Evolutionary conservation across 148 eudicot genomes (phyloP).

Genomic region (Pharnaceum exiguum): DNA sequence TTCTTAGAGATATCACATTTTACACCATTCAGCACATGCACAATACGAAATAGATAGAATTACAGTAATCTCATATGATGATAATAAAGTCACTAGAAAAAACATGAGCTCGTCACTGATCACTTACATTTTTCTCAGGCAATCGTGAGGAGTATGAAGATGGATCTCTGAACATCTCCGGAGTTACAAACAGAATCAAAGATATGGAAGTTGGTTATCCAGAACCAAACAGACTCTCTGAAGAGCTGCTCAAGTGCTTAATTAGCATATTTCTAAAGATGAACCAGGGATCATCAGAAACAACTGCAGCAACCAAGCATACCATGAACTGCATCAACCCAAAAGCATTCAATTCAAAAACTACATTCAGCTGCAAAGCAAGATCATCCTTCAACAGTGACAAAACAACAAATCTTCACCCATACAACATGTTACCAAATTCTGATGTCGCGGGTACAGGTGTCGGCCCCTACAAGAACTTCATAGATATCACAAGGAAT

Average conservation of each 20-base stretch:
- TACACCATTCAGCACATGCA: too few relatives aligned
- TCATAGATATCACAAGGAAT: constrained; percentile 53
- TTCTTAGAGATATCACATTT: too few relatives aligned
- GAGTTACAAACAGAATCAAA: constrained; percentile 19
- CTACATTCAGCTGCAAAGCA: constrained; percentile 51
- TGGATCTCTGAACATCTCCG: constrained; percentile 25
- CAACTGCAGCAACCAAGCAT: constrained; percentile 37
- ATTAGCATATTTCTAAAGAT: constrained; percentile 59
- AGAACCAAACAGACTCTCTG: constrained; percentile 71
- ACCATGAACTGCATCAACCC: constrained; percentile 51
- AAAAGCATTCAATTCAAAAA: constrained; percentile 50
- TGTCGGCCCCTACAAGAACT: constrained; percentile 59
- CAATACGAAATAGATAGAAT: too few relatives aligned
- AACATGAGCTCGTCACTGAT: not conserved
- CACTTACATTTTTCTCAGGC: not conserved
- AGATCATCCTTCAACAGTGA: constrained; percentile 36
- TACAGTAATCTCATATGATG: too few relatives aligned
- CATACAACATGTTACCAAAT: constrained; percentile 32
- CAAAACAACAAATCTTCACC: constrained; percentile 29
- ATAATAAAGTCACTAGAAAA: not conserved
- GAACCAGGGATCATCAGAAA: constrained; percentile 32
- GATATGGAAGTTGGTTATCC: constrained; percentile 28
- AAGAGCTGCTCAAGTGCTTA: constrained; percentile 70
- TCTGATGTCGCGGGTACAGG: constrained; percentile 35
- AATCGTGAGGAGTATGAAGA: constrained; percentile 19